A percentile compares a stretch with the other conserved stretches of the same genome.
These are phyloP conservation scores for Hypoxylon perforatum DNA, from an alignment of 495 filamentous ascomycete species.

Conservation along the genomic window DNA sequence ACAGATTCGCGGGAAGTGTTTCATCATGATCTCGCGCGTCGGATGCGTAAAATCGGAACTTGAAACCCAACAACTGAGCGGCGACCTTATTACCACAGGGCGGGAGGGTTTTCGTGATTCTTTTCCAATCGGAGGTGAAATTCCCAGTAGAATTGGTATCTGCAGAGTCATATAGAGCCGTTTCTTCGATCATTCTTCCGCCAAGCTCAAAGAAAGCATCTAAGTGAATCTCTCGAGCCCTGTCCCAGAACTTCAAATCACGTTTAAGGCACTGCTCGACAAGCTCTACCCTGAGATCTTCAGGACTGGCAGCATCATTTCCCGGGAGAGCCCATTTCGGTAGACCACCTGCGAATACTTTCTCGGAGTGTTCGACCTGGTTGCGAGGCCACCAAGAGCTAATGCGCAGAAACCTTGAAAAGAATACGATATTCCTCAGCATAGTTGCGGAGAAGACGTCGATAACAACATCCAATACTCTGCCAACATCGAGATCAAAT, in stretches of 20 bases:
- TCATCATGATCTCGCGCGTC: slow-evolving; percentile 73
- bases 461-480: slow-evolving; percentile 90
- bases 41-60: slow-evolving; percentile 91
- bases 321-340: slow-evolving; percentile 85
- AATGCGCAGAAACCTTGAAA: slow-evolving; percentile 86
- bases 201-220: slow-evolving; percentile 89
- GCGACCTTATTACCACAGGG: slow-evolving; percentile 89
- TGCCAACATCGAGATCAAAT: slow-evolving; percentile 92
- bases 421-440: slow-evolving; percentile 88
- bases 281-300: slow-evolving; percentile 47
- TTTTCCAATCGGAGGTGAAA: slow-evolving; percentile 73
- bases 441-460: slow-evolving; percentile 89
- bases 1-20: slow-evolving; percentile 85
- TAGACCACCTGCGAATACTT: slow-evolving; percentile 63
- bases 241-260: slow-evolving; percentile 83
- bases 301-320: slow-evolving; percentile 70
- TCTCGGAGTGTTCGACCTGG: slow-evolving; percentile 47
- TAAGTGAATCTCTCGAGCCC: slow-evolving; percentile 78
- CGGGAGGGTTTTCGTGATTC: slow-evolving; percentile 80
- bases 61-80: slow-evolving; percentile 96
- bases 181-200: slow-evolving; percentile 64
- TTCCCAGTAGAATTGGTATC: slow-evolving; percentile 52
- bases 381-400: slow-evolving; percentile 98
- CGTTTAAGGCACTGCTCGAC: slow-evolving; percentile 66
- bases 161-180: slow-evolving; percentile 59